Base-by-base conservation (phyloP, 179 eudicot species). In the Actinidia polygama region DNA sequence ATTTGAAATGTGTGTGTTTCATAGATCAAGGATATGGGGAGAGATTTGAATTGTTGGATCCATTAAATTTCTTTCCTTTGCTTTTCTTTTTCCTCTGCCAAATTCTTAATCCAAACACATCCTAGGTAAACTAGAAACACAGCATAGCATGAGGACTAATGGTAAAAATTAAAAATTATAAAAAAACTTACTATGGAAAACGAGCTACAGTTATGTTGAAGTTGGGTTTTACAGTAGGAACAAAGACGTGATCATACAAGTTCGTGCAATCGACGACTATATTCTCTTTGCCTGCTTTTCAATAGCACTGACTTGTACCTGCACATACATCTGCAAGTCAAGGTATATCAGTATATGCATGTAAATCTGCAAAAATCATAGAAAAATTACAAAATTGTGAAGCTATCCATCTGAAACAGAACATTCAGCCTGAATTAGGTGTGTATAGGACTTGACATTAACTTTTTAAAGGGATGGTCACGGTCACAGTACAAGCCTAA, bases 301-400 rank as follows among this genome's bases (percentile, higher is more conserved):
- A n/a, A 90, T 68, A 94, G 86, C 95, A 94, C 89, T 80, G 87
- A 87, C 76, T 87, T 91, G 79, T 95, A 95, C 98, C 98, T 95
- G 87, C 73, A 71, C 64, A 76, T 44, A 78, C 49, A 79, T 76
- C 66, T 53, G 73, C 72, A 77, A 53, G 63, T 86, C 75, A 85
- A 67, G 57, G 62, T 64, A 83, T 19, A 47, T 51, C 63, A 73
- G 70, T 24, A 8, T 40, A 68, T 51, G 66, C 40, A 26, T 7
- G 53, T 68, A 78, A 44, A 78, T 54, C 51, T 18, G 50, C n/a
- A n/a, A 7, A 40, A 62, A 15, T 18, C 49, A 75, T 61, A 23
- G 55, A 9, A 18, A 75, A 26, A 3, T 10, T 4, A 24, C 21
- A 51, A 54, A 59, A 46, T 61, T 63, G 26, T 10, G 0, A 3